These are phyloP conservation scores for Sporothrix humicola DNA, from an alignment of 2,329 filamentous ascomycete species.

Conservation along the genomic window DNA sequence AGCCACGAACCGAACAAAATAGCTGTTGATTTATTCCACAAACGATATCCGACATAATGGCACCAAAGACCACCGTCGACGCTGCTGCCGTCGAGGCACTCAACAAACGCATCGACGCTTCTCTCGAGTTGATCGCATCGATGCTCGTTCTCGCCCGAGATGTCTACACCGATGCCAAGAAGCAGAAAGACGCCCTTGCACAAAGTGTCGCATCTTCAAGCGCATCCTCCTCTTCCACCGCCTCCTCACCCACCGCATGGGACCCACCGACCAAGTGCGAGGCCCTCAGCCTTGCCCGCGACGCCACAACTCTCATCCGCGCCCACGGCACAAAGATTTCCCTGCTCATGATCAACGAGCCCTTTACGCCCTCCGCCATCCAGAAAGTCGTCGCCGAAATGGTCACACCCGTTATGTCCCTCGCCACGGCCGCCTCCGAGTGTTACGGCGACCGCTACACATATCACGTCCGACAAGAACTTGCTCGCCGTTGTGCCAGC, in stretches of 20 bases:
- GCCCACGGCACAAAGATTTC: constrained; percentile 88
- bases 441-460: constrained; percentile 69
- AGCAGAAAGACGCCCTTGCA: background rate
- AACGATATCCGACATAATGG: constrained; percentile 28
- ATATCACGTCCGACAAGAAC: constrained; percentile 53
- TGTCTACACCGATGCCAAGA: constrained; percentile 44
- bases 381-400: constrained; percentile 71
- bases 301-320: constrained; percentile 74
- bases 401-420: constrained; percentile 72
- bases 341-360: constrained; percentile 82
- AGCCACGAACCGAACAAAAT: background rate
- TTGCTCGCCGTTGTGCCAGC: constrained; percentile 63
- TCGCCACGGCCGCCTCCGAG: constrained; percentile 72
- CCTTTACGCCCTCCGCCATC: constrained; percentile 81
- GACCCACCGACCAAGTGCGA: constrained; percentile 48
- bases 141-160: constrained; percentile 47
- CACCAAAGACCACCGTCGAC: constrained; percentile 35
- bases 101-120: constrained; percentile 48
- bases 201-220: no score
- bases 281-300: constrained; percentile 71
- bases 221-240: background rate
- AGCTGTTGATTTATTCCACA: background rate
- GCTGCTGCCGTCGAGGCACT: constrained; percentile 45
- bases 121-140: constrained; percentile 49
- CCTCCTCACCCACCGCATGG: background rate